Percentiles rank a stretch among this genome's conserved stretches.
Conservation (phyloP, 352 stramenopile genomes). For the Phytophthora agathidicida region DNA sequence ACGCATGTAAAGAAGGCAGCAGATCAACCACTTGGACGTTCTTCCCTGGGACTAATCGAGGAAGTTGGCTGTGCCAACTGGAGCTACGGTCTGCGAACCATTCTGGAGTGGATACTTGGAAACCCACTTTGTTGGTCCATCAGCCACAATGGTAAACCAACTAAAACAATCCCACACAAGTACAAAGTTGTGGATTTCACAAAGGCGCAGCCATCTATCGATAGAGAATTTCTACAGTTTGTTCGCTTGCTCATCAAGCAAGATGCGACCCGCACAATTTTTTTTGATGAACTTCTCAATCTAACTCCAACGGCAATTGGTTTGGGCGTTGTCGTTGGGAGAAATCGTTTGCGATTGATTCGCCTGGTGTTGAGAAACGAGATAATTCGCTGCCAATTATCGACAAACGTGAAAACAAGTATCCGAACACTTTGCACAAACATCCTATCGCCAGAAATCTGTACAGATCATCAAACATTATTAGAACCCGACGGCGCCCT, state of each 20-base stretch:
- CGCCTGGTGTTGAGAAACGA: conserved; percentile 23
- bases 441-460: not conserved
- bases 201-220: conserved; percentile 25
- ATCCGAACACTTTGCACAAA: conserved; percentile 22
- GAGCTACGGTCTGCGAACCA: conserved; percentile 28
- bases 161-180: not conserved
- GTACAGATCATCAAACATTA: not conserved
- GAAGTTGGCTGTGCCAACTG: conserved; percentile 25
- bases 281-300: conserved; percentile 38
- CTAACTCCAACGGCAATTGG: not conserved
- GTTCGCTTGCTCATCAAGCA: conserved; percentile 49
- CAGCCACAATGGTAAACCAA: not conserved
- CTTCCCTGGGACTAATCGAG: conserved; percentile 15
- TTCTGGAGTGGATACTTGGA: conserved; percentile 38
- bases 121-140: conserved; percentile 42
- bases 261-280: conserved; percentile 26
- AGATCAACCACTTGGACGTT: not conserved
- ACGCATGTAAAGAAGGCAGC: not conserved
- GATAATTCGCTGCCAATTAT: conserved; percentile 4
- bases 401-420: conserved; percentile 3
- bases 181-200: not conserved
- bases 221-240: conserved; percentile 43
- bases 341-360: conserved; percentile 29
- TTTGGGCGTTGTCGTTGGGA: not conserved
- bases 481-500: not conserved